These are phyloP conservation scores for Lipomyces starkeyi DNA, from an alignment of 805 yeast species.

Conservation along the genomic window DNA sequence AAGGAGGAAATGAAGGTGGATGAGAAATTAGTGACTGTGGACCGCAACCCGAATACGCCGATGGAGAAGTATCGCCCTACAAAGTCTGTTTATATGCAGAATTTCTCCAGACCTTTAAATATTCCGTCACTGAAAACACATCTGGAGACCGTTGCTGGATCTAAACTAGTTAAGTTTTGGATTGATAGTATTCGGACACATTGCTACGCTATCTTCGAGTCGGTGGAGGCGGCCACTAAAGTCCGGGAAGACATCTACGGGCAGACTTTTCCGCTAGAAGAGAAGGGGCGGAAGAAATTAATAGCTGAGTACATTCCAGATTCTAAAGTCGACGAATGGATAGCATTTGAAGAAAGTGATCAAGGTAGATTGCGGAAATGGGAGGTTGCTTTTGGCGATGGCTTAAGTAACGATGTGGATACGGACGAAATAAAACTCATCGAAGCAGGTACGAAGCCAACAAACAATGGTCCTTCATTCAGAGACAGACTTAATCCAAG, in stretches of 20 bases:
- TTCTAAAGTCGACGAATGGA: slow-evolving; percentile 26
- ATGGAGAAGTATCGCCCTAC: slow-evolving; percentile 13
- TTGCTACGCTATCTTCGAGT: slow-evolving; percentile 22
- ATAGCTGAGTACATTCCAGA: slow-evolving; percentile 28
- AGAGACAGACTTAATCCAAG: not conserved
- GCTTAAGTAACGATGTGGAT: slow-evolving; percentile 2
- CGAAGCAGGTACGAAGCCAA: slow-evolving; percentile 19
- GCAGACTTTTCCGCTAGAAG: slow-evolving; percentile 31
- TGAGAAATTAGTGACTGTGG: not conserved
- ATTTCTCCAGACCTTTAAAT: slow-evolving; percentile 35
- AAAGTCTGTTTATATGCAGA: slow-evolving; percentile 25
- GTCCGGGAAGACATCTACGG: slow-evolving; percentile 26
- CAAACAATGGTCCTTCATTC: slow-evolving; percentile 1
- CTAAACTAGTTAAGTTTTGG: slow-evolving; percentile 22
- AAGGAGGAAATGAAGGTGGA: slow-evolving; percentile 1
- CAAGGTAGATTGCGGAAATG: slow-evolving; percentile 20
- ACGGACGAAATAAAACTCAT: slow-evolving; percentile 12
- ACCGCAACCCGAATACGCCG: slow-evolving; percentile 18
- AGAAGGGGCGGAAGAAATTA: slow-evolving; percentile 24
- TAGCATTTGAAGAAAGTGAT: slow-evolving; percentile 25
- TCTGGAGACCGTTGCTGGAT: slow-evolving; percentile 16
- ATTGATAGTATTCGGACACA: slow-evolving; percentile 35
- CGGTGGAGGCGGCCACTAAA: slow-evolving; percentile 20
- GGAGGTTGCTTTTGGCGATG: slow-evolving; percentile 28
- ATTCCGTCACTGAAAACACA: slow-evolving; percentile 21